Evolutionary conservation across 805 yeast species (phyloP), one percentile per base, ranked within the genome.

Genomic region (Ascoidea tarda): DNA sequence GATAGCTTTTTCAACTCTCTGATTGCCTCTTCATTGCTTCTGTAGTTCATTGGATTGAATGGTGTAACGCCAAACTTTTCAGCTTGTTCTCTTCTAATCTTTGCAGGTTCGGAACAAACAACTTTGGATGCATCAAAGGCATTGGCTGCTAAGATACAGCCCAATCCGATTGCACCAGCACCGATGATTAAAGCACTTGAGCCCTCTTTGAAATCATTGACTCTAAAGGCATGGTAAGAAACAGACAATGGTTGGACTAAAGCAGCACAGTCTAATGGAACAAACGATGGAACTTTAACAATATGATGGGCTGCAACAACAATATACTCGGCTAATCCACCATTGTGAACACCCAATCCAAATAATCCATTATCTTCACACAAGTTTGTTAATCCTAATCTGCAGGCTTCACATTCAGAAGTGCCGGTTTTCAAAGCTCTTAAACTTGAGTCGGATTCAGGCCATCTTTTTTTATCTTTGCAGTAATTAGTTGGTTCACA

Each of bases 111-210:
- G 16, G 77, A 69, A 49, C 79, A 78, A n/a, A 81, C 81, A 62
- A 79, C 71, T 46, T 62, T 64, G n/a, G 71, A 66, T 2, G 74
- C 75, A 28, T 65, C 66, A 55, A 74, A 73, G 5, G 79, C 82
- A 56, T 74, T 71, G 52, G 75, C 60, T 6, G 78, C 81, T 48
- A 79, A 63, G n/a, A 78, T 67, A 4, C 81, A 71, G 28, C 83
- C 77, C 31, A 81, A 64, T 5, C 85, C 84, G 60, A 80, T 79
- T 28, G 84, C 82, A 5, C 85, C 85, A 32, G 79, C 77, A 33
- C 84, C 84, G 14, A 80, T 60, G 14, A 80, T 76, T 49, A 79
- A 64, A 4, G 76, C 78, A 31, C 69, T 61, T 45, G 70, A 68
- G 33, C 80, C 81, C 28, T 60, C 64, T 52, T 67, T 60, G 58